Percentiles rank a stretch among this genome's conserved stretches.
These are phyloP conservation scores for Fusarium sp. DNA, from an alignment of 2,329 filamentous ascomycete genomes.

Conservation along the genomic window DNA sequence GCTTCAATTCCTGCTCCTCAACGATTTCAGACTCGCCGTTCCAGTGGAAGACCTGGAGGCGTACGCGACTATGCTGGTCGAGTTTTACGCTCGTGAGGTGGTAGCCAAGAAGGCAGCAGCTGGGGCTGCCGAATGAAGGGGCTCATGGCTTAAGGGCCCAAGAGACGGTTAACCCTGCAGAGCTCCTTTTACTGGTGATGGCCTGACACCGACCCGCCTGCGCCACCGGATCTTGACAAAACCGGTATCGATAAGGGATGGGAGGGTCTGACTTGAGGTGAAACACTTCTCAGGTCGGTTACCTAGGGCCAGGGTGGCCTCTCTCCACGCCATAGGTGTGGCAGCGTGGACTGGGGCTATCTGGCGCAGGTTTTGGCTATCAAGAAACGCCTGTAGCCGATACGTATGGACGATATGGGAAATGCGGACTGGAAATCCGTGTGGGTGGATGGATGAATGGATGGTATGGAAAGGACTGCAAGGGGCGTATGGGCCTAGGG, in stretches of 20 bases:
- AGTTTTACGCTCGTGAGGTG: conserved; percentile 95
- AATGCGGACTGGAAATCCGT: neutral
- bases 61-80: conserved; percentile 97
- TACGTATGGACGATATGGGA: neutral
- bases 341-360: neutral
- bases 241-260: neutral
- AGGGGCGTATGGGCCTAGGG: neutral
- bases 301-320: neutral
- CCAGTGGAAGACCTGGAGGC: conserved; percentile 96
- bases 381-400: neutral
- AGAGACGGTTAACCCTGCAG: neutral
- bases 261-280: conserved; percentile 8
- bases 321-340: neutral
- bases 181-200: conserved; percentile 5
- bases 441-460: neutral
- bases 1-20: conserved; percentile 92
- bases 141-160: conserved; percentile 1
- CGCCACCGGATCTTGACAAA: neutral
- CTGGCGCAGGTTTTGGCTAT: conserved; percentile 5
- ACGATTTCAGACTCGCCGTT: conserved; percentile 94
- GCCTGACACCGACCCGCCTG: neutral
- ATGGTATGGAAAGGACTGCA: conserved; percentile 2
- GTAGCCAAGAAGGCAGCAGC: conserved; percentile 56
- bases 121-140: conserved; percentile 33
- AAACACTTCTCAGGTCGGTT: conserved; percentile 14